Evolutionary conservation across 768 basidiomycete genomes (phyloP), one percentile per base, ranked within the genome.

Genomic region (Fibroporia radiculosa): DNA sequence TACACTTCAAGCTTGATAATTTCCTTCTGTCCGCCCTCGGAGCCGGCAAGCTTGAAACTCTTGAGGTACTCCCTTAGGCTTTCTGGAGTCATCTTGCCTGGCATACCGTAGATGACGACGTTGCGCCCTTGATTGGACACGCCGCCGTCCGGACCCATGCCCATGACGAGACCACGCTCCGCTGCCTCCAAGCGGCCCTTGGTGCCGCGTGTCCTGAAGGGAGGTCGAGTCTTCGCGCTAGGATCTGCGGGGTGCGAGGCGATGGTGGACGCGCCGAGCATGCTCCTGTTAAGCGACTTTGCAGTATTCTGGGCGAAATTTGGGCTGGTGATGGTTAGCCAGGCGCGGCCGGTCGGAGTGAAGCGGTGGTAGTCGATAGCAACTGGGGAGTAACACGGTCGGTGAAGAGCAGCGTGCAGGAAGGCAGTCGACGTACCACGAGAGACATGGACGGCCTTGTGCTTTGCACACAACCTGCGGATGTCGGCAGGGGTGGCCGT

Each of bases 81-180:
- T 0, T 59, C 56, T 3, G 57, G 26, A 1, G 58, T 56, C 0
- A 72, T 56, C 51, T 59, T 77, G 3, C 73, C 74, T 0, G 84
- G 81, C 29, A 87, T 55, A 2, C 85, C 86, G 58, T 66, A 73
- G 1, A 85, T 53, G 5, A 78, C 69, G 19, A 87, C 84, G 41
- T 67, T 68, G 49, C 61, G 75, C 8, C 76, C 78, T 27, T 62
- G 60, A 34, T 74, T 68, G 8, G 61, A 50, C 38, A 78, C 59
- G 13, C 74, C 68, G n/a, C 72, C 84, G 28, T 68, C 68, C 7
- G 74, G 71, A 8, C 79, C 82, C 44, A 67, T 66, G 4, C 68
- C 66, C 4, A 50, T 50, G n/a, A 68, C 43, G 38, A 60, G 44
- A 13, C 66, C 65, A 20, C 68, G 58, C 37, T 63, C 59, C 3